A percentile compares a stretch with the other conserved stretches of the same genome.
Evolutionary conservation across 208 protist genomes (phyloP).

Genomic region (Novymonas esmeraldas): DNA sequence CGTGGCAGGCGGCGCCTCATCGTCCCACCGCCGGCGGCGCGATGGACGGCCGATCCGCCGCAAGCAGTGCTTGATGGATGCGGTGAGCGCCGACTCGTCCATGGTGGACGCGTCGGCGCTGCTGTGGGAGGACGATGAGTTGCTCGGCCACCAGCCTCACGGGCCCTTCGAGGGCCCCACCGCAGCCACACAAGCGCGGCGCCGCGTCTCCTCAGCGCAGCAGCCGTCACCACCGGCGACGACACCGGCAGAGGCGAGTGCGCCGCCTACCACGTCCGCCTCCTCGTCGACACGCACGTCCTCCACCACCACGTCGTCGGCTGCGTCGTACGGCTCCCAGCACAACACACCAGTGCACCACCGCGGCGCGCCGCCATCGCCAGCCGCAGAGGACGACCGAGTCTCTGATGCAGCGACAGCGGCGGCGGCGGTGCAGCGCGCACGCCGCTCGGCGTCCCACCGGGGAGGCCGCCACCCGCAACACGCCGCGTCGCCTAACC

Average conservation of each 20-base stretch:
- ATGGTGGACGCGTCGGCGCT: constrained; percentile 3
- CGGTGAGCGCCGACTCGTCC: constrained; percentile 11
- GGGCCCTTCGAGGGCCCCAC: constrained; percentile 13
- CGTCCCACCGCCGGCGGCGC: neutral
- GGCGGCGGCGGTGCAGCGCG: no score
- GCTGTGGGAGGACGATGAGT: constrained; percentile 15
- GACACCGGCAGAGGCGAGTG: no score
- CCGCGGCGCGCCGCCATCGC: neutral
- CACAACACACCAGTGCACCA: neutral
- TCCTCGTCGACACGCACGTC: neutral
- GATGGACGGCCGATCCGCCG: constrained; percentile 5
- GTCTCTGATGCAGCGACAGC: neutral
- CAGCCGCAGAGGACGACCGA: neutral
- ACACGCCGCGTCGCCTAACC: no score
- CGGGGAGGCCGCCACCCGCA: no score
- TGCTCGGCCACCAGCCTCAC: constrained; percentile 8
- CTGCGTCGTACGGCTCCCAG: neutral
- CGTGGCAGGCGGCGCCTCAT: neutral
- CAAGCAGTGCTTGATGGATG: constrained; percentile 16
- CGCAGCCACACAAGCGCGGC: neutral
- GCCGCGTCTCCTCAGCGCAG: neutral
- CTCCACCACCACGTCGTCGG: neutral
- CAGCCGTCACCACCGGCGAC: neutral
- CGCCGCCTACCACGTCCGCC: neutral
- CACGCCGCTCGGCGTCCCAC: no score